Base-by-base conservation (phyloP, 2,329 filamentous ascomycete genomes). In the Ophiostoma perfectum region DNA sequence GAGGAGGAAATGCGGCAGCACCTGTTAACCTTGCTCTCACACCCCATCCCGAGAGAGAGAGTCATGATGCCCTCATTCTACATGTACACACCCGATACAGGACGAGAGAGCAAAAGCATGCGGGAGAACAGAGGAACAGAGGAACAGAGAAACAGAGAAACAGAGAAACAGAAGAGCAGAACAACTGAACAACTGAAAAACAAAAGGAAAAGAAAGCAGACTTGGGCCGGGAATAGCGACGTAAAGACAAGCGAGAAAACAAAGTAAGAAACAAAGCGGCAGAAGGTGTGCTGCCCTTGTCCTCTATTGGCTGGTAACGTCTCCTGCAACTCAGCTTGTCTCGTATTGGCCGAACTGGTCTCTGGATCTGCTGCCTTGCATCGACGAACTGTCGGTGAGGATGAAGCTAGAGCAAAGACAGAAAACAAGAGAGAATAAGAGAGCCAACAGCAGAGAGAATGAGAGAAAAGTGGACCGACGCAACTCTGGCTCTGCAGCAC, bases 261-360 rank as follows among this genome's bases (percentile, higher is more conserved):
- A 66, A 47, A 11, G 3, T 36, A 16, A 27, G 11, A 12, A 36
- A 16, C 27, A 60, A 36, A 60, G 38, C 55, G 11, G 8, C 7
- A n/a, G 62, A 42, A 60, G 68, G 65, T 65, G 68, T 65, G 65
- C 62, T 36, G 63, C 63, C 63, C 36, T 44, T 27, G 11, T 3
- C 64, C 42, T 16, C 49, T 5, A 69, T 69, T 69, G 68, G 68
- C 62, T 3, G 18, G 4, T 12, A 60, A 60, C 27, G 38, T 65
- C 60, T 39, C 42, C 38, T 49, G 39, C 44, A 11, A 4, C n/a
- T 27, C 42, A 52, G 38, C 45, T 49, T 66, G 52, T 62, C 66
- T 41, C 64, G 64, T 69, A 49, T 64, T 70, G 47, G 66, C 8
- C 38, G n/a, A 12, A 14, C 18, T 9, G n/a, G 41, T 36, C 47